Evolutionary conservation across 257 asterid species (phyloP).

Genomic region (Plectranthus barbatus): DNA sequence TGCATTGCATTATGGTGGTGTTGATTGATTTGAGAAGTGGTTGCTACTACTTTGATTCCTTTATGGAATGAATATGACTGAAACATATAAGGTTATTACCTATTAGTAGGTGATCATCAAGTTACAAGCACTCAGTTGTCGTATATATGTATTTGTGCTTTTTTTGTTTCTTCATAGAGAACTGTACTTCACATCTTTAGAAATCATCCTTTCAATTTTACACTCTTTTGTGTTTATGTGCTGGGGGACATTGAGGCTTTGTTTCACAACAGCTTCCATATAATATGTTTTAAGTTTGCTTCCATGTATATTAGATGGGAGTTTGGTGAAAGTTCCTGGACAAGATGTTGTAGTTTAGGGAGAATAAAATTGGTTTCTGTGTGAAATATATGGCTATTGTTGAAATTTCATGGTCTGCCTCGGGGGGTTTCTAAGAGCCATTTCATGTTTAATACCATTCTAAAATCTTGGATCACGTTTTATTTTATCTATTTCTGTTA

Average conservation of each 20-base stretch:
- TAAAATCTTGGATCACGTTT: too few relatives aligned
- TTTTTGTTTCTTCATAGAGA: slow-evolving; percentile 3
- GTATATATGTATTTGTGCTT: background rate
- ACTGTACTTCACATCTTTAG: background rate
- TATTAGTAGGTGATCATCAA: slow-evolving; percentile 7
- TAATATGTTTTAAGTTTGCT: background rate
- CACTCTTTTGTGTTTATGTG: background rate
- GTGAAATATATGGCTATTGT: background rate
- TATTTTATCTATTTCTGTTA: too few relatives aligned
- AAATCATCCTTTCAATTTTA: background rate
- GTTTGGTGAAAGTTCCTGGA: background rate
- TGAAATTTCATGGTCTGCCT: background rate
- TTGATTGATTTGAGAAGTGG: background rate
- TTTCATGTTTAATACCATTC: too few relatives aligned
- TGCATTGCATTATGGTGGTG: background rate
- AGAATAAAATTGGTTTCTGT: background rate
- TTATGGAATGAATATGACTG: background rate
- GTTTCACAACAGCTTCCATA: background rate
- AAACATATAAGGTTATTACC: background rate
- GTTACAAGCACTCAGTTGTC: background rate
- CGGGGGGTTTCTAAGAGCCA: too few relatives aligned
- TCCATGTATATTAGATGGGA: background rate
- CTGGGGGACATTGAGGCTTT: background rate
- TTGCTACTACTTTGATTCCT: background rate
- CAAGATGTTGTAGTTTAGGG: background rate